Evolutionary conservation across 202 grass and related monocot genomes (phyloP).

Genomic region (Bolboschoenoplectus hybrid): DNA sequence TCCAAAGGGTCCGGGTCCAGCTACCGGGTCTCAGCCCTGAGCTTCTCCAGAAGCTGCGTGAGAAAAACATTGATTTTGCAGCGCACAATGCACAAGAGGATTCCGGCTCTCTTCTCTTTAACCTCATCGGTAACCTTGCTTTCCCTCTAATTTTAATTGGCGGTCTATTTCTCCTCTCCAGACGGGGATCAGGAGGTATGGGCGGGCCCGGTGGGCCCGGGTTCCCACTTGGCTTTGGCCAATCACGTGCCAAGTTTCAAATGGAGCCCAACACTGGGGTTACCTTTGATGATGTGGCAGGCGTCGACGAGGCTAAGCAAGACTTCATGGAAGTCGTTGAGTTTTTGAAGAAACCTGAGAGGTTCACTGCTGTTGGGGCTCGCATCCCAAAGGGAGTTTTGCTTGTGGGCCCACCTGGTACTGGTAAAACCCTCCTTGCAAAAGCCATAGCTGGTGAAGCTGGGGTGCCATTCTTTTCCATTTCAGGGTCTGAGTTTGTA

Average conservation of each 20-base stretch:
- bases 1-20: slow-evolving; percentile 95
- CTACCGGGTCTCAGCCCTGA: slow-evolving; percentile 92
- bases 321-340: slow-evolving; percentile 98
- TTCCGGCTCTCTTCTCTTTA: slow-evolving; percentile 85
- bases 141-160: slow-evolving; percentile 98
- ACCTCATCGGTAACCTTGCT: slow-evolving; percentile 93
- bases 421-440: slow-evolving; percentile 89
- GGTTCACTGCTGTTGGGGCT: slow-evolving; percentile 92
- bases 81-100: slow-evolving; percentile 90
- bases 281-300: slow-evolving; percentile 91
- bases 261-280: slow-evolving; percentile 97
- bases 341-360: slow-evolving; percentile 92
- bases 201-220: slow-evolving; percentile 92
- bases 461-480: slow-evolving; percentile 90
- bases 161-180: slow-evolving; percentile 87
- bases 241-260: slow-evolving; percentile 93
- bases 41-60: slow-evolving; percentile 94
- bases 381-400: slow-evolving; percentile 95
- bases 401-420: slow-evolving; percentile 88
- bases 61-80: slow-evolving; percentile 96
- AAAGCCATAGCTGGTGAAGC: slow-evolving; percentile 95
- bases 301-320: slow-evolving; percentile 85
- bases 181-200: slow-evolving; percentile 80
- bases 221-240: slow-evolving; percentile 87
- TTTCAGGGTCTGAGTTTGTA: slow-evolving; percentile 92